phyloP scores from a whole-genome alignment of 1,284 basidiomycete species.

The Heterobasidion irregulare region DNA sequence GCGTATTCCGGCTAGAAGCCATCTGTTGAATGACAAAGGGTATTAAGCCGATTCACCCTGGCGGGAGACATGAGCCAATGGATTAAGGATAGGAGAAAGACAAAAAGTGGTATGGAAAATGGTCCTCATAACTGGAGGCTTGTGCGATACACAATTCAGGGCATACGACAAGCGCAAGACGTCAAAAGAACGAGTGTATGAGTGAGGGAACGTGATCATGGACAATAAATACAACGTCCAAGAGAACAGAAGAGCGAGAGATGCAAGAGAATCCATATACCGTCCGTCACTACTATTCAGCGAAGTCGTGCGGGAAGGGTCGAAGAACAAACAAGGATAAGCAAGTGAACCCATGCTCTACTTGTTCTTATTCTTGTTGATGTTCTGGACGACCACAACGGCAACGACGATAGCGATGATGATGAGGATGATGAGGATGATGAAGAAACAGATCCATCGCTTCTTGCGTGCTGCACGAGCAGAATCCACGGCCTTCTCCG shows the following conservation, averaged over 20 bases:
- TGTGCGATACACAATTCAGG: background rate
- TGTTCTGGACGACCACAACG: slow-evolving; percentile 31
- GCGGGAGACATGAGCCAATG: background rate
- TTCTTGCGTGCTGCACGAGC: slow-evolving; percentile 90
- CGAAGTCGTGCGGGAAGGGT: background rate
- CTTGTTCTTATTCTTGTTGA: background rate
- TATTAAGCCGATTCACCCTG: background rate
- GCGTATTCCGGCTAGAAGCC: too few relatives aligned
- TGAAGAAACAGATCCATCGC: slow-evolving; percentile 85
- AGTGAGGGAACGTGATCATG: background rate
- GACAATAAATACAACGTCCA: background rate
- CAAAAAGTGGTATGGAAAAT: background rate
- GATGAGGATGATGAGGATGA: slow-evolving; percentile 46
- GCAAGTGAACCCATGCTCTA: background rate
- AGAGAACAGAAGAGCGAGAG: background rate
- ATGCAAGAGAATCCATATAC: background rate
- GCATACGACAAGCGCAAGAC: background rate
- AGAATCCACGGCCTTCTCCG: slow-evolving; percentile 79
- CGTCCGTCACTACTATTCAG: background rate
- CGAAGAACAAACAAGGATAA: too few relatives aligned
- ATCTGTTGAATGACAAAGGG: background rate
- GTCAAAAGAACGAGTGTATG: background rate
- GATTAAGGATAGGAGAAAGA: background rate
- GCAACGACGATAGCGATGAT: slow-evolving; percentile 58
- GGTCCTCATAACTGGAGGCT: background rate